Evolutionary conservation across 2,329 filamentous ascomycete species (phyloP).

Genomic region (Raffaelea arxii): DNA sequence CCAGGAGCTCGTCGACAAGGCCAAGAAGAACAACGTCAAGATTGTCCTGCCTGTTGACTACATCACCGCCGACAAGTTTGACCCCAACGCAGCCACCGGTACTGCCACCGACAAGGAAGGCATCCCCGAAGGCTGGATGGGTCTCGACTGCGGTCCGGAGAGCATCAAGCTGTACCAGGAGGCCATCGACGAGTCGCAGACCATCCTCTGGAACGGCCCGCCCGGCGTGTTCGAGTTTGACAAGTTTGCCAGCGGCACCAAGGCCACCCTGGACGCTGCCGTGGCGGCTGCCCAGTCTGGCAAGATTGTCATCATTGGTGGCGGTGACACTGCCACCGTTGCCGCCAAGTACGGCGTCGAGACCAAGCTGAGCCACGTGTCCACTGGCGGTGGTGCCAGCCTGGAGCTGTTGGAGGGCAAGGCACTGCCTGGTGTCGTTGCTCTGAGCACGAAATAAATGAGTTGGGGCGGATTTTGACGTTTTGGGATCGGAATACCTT

Average conservation of each 20-base stretch:
- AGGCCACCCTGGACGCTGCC: slow-evolving; percentile 81
- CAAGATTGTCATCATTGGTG: slow-evolving; percentile 97
- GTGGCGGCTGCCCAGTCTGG: slow-evolving; percentile 65
- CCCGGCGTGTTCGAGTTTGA: slow-evolving; percentile 97
- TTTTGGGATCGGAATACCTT: no score
- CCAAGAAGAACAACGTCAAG: slow-evolving; percentile 92
- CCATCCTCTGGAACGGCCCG: slow-evolving; percentile 98
- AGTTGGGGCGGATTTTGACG: background rate
- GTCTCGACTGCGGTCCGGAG: slow-evolving; percentile 88
- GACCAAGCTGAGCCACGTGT: slow-evolving; percentile 96
- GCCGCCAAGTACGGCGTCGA: slow-evolving; percentile 95
- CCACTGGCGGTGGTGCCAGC: slow-evolving; percentile 89
- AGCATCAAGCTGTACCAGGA: slow-evolving; percentile 80
- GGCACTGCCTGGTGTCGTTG: slow-evolving; percentile 85
- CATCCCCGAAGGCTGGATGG: slow-evolving; percentile 97
- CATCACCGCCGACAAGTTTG: slow-evolving; percentile 92
- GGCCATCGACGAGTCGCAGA: slow-evolving; percentile 80
- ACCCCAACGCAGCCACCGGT: slow-evolving; percentile 69
- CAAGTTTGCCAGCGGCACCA: slow-evolving; percentile 85
- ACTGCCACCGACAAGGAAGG: slow-evolving; percentile 77
- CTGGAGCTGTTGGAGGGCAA: slow-evolving; percentile 97
- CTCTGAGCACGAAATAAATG: slow-evolving; percentile 70
- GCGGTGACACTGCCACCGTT: slow-evolving; percentile 95
- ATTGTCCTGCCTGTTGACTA: slow-evolving; percentile 92
- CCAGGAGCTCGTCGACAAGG: slow-evolving; percentile 79